A percentile compares a stretch with the other conserved stretches of the same genome.
Evolutionary conservation across 1,139 yeast genomes (phyloP).

Genomic region (Wickerhamiella pararugosa): DNA sequence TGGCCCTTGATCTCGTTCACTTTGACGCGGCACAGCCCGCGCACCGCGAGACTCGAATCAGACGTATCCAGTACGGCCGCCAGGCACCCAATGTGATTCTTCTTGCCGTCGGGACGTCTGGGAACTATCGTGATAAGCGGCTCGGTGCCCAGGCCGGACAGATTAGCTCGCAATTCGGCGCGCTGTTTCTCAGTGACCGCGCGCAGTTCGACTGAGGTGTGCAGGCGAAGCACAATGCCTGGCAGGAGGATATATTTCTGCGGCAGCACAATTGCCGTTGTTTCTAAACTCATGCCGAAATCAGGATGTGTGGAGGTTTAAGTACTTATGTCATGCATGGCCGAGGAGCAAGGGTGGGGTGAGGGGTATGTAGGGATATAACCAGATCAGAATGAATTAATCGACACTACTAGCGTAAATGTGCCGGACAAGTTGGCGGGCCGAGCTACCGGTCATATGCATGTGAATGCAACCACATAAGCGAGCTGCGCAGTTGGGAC

Average conservation of each 20-base stretch:
- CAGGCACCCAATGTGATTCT: constrained; percentile 5
- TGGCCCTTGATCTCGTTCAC: not conserved
- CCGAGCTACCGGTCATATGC: too few relatives aligned
- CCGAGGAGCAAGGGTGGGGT: too few relatives aligned
- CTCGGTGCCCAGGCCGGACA: constrained; percentile 2
- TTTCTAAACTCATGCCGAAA: too few relatives aligned
- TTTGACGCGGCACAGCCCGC: constrained; percentile 13
- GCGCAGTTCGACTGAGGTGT: constrained; percentile 2
- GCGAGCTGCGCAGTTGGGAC: too few relatives aligned
- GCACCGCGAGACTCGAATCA: constrained; percentile 4
- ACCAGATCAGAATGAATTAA: too few relatives aligned
- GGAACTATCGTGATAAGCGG: constrained; percentile 7
- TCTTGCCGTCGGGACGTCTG: constrained; percentile 1
- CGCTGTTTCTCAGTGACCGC: not conserved
- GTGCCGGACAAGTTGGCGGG: too few relatives aligned
- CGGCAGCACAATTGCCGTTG: constrained; percentile 26
- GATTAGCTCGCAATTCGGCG: not conserved
- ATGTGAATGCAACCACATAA: too few relatives aligned
- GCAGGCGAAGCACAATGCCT: constrained; percentile 9
- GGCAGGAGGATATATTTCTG: constrained; percentile 8
- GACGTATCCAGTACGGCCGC: constrained; percentile 5
- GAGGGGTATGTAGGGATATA: too few relatives aligned
- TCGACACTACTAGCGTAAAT: too few relatives aligned
- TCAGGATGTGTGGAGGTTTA: too few relatives aligned
- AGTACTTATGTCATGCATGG: too few relatives aligned